Conservation (phyloP, 129 eudicot species). For the Smallanthus sonchifolius region DNA sequence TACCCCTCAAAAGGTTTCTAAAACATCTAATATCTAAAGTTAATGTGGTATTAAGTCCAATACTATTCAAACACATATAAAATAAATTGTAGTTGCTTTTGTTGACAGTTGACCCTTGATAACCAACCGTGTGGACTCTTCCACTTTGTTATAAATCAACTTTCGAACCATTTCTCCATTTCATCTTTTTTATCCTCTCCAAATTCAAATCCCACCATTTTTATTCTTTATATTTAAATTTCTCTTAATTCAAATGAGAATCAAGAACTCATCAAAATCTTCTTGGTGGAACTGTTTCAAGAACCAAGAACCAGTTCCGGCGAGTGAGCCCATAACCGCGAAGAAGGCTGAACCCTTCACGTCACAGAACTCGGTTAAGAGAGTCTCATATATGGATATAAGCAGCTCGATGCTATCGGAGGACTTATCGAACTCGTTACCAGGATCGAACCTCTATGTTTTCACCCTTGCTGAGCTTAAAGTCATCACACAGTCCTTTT, state of each 20-base stretch:
- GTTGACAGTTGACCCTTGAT: too few species aligned
- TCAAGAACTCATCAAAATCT: slow-evolving; percentile 44
- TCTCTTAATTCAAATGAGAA: slow-evolving; percentile 30
- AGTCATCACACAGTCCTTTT: slow-evolving; percentile 68
- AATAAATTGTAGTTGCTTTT: too few species aligned
- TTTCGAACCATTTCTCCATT: slow-evolving; percentile 20
- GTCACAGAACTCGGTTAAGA: slow-evolving; percentile 33
- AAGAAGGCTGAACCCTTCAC: slow-evolving; percentile 18
- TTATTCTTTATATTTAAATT: slow-evolving; percentile 1
- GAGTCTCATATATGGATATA: slow-evolving; percentile 44
- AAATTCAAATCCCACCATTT: slow-evolving; percentile 17
- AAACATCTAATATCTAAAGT: too few species aligned
- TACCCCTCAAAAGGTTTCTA: too few species aligned
- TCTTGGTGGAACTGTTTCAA: slow-evolving; percentile 39
- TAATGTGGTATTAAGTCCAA: too few species aligned
- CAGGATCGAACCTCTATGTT: slow-evolving; percentile 64
- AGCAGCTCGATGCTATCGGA: slow-evolving; percentile 46
- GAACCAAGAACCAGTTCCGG: slow-evolving; percentile 5
- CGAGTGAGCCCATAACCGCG: not conserved
- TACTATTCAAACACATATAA: too few species aligned
- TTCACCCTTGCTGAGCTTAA: slow-evolving; percentile 65
- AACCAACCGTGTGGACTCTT: too few species aligned
- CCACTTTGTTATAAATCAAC: slow-evolving; percentile 23
- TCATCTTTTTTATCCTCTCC: slow-evolving; percentile 10
- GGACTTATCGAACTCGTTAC: slow-evolving; percentile 64